Percentiles rank a stretch among this genome's conserved stretches.
Evolutionary conservation across 495 filamentous ascomycete genomes (phyloP).

Genomic region (Daldinia concentrica): DNA sequence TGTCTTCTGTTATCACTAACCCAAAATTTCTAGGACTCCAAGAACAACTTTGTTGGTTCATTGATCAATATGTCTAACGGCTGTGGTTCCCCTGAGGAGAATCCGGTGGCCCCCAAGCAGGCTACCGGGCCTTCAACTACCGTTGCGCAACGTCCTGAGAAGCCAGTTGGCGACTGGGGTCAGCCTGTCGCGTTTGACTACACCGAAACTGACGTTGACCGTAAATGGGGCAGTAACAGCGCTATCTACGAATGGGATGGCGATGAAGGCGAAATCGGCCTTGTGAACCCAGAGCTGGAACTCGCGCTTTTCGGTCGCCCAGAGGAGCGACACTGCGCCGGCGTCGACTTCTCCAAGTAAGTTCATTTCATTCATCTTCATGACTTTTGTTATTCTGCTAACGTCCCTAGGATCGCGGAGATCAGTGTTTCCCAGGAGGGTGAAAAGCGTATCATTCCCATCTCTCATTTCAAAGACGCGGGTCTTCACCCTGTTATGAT

Average conservation of each 20-base stretch:
- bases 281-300: conserved; percentile 73
- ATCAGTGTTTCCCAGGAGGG: conserved; percentile 71
- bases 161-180: conserved; percentile 59
- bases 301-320: conserved; percentile 70
- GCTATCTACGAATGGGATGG: conserved; percentile 84
- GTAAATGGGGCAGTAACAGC: conserved; percentile 59
- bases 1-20: neutral
- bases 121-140: conserved; percentile 30
- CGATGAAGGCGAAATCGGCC: conserved; percentile 86
- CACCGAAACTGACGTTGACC: conserved; percentile 48
- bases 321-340: conserved; percentile 47
- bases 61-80: conserved; percentile 45
- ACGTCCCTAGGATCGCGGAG: conserved; percentile 58
- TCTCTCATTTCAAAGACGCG: conserved; percentile 73
- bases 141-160: conserved; percentile 29
- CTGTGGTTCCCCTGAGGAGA: conserved; percentile 50
- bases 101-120: conserved; percentile 45
- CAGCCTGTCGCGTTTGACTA: conserved; percentile 64
- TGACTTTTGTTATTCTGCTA: neutral
- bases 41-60: neutral
- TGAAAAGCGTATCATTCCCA: conserved; percentile 59
- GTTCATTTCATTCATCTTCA: conserved; percentile 22
- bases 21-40: neutral
- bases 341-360: conserved; percentile 61
- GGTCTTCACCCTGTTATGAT: conserved; percentile 87